Evolutionary conservation across 768 basidiomycete genomes (phyloP).

Genomic region (Psilocybe azurescens): DNA sequence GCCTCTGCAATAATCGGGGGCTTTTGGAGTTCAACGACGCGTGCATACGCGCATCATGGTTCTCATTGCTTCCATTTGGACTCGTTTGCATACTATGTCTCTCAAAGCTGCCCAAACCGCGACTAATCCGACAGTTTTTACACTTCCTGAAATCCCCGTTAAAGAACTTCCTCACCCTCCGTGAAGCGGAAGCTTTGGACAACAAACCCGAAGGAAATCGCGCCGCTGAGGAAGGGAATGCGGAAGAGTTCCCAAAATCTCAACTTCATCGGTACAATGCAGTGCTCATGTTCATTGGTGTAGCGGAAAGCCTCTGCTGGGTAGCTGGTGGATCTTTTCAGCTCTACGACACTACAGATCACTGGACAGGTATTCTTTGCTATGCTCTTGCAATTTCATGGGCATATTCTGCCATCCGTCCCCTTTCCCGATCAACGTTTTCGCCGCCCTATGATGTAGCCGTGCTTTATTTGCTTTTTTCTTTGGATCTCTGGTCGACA

Average conservation of each 20-base stretch:
- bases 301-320: conserved; percentile 63
- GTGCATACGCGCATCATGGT: conserved; percentile 59
- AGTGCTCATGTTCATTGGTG: conserved; percentile 58
- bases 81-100: conserved; percentile 52
- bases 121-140: conserved; percentile 26
- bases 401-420: conserved; percentile 69
- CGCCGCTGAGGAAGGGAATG: conserved; percentile 24
- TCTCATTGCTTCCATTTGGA: conserved; percentile 48
- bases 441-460: conserved; percentile 72
- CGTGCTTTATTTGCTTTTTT: conserved; percentile 55
- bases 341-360: conserved; percentile 38
- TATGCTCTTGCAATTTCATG: conserved; percentile 61
- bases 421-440: conserved; percentile 52
- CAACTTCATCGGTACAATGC: conserved; percentile 62
- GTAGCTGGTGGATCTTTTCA: conserved; percentile 56
- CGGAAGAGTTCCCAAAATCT: conserved; percentile 21
- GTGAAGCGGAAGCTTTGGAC: conserved; percentile 59
- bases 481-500: conserved; percentile 46
- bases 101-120: conserved; percentile 37
- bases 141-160: conserved; percentile 38
- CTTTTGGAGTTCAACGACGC: conserved; percentile 47
- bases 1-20: conserved; percentile 33
- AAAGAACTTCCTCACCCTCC: conserved; percentile 49
- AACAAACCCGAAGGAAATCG: conserved; percentile 10
- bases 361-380: conserved; percentile 43